These are phyloP conservation scores for Bolboschoenus planiculmis DNA, from an alignment of 176 grass and related monocot species.

Conservation along the genomic window DNA sequence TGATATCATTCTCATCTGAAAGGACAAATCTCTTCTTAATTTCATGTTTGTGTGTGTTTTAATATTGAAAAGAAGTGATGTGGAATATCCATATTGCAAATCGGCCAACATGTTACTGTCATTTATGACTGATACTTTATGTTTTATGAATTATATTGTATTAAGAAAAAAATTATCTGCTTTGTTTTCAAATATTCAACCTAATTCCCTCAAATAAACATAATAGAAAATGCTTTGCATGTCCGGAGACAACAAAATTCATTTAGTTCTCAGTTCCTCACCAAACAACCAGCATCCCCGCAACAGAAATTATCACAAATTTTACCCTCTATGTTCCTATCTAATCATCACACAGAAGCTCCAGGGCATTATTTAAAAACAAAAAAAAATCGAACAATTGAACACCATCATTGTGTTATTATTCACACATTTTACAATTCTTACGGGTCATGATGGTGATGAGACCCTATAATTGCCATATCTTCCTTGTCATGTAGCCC, in stretches of 20 bases:
- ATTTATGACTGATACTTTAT: neutral
- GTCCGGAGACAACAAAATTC: conserved; percentile 1
- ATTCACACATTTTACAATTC: neutral
- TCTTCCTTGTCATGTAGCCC: neutral
- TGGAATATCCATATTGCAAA: neutral
- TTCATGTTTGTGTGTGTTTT: too few species aligned
- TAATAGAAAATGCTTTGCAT: neutral
- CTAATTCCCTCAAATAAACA: neutral
- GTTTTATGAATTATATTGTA: neutral
- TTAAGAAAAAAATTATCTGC: neutral
- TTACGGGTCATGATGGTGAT: conserved; percentile 5
- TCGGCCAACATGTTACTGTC: neutral
- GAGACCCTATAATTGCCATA: neutral
- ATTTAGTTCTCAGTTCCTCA: neutral
- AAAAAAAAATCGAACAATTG: neutral
- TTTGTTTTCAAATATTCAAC: neutral
- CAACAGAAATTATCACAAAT: neutral
- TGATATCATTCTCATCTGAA: neutral
- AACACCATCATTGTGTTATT: neutral
- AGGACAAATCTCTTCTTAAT: neutral
- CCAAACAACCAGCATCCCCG: neutral
- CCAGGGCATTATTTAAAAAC: neutral
- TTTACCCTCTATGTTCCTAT: neutral
- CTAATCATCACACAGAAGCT: neutral
- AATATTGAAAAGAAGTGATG: neutral